Percentiles rank a stretch among this genome's conserved stretches.
Evolutionary conservation across 352 stramenopile genomes (phyloP).

Genomic region (Pythium aristosporum): DNA sequence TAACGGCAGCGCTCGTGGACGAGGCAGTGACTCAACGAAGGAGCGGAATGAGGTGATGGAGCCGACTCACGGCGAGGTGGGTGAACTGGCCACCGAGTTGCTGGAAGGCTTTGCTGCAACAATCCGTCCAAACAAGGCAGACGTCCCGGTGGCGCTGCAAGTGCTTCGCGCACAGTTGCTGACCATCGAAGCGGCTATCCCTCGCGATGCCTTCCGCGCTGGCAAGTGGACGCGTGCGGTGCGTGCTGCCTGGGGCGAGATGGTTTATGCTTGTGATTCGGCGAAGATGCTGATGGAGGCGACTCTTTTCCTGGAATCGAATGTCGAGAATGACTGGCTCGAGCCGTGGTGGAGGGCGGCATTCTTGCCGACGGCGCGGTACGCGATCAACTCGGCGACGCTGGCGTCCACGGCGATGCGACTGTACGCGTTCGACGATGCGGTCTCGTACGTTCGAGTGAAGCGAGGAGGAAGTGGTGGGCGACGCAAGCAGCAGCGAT

Average conservation of each 20-base stretch:
- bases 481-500: constrained; percentile 43
- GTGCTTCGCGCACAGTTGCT: constrained; percentile 70
- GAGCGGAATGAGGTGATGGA: constrained; percentile 32
- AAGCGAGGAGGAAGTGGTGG: constrained; percentile 40
- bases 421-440: constrained; percentile 76
- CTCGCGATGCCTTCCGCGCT: constrained; percentile 74
- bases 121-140: constrained; percentile 46
- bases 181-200: constrained; percentile 68
- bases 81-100: constrained; percentile 67
- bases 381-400: constrained; percentile 53
- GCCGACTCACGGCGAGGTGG: constrained; percentile 68
- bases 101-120: constrained; percentile 54
- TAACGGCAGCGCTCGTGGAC: constrained; percentile 30
- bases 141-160: constrained; percentile 39
- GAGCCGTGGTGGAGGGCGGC: constrained; percentile 76
- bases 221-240: constrained; percentile 65
- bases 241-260: constrained; percentile 74
- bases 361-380: constrained; percentile 57
- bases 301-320: constrained; percentile 72
- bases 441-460: constrained; percentile 63
- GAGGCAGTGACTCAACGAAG: constrained; percentile 12
- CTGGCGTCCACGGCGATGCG: constrained; percentile 76
- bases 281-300: constrained; percentile 54
- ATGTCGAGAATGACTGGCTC: constrained; percentile 74
- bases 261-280: constrained; percentile 59